These are phyloP conservation scores for Coemansia sp. DNA, from an alignment of 192 early-diverging fungal genomes.

Conservation along the genomic window DNA sequence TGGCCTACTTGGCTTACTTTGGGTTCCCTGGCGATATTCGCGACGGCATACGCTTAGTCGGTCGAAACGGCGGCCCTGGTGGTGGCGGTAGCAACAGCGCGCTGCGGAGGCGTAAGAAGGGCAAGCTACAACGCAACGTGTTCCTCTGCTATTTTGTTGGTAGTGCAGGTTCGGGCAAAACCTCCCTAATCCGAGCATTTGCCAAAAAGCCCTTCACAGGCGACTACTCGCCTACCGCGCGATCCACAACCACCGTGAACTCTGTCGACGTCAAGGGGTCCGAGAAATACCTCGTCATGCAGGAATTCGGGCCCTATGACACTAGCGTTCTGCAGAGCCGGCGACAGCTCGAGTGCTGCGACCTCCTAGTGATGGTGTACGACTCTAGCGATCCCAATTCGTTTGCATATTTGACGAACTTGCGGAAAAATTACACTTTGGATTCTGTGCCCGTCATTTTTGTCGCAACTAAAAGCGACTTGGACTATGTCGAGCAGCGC, in stretches of 20 bases:
- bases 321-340: conserved; percentile 87
- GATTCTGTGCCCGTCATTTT: conserved; percentile 84
- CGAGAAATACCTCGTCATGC: conserved; percentile 95
- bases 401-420: conserved; percentile 83
- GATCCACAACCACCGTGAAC: conserved; percentile 83
- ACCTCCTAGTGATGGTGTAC: conserved; percentile 93
- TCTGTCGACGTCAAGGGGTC: conserved; percentile 92
- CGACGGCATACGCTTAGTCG: conserved; percentile 74
- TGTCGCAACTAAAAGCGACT: conserved; percentile 94
- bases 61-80: conserved; percentile 12
- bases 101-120: conserved; percentile 71
- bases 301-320: conserved; percentile 89
- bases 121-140: conserved; percentile 83
- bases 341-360: conserved; percentile 82
- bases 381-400: conserved; percentile 92
- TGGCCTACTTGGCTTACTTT: conserved; percentile 95
- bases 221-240: conserved; percentile 72
- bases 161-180: conserved; percentile 90
- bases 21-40: conserved; percentile 91
- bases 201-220: conserved; percentile 79
- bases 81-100: conserved; percentile 40
- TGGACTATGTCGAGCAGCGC: conserved; percentile 76
- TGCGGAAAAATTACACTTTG: conserved; percentile 80
- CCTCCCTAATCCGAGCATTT: conserved; percentile 80
- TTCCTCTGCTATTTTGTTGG: conserved; percentile 96